phyloP scores from a whole-genome alignment of 2,329 filamentous ascomycete genomes.

The Aspergillus sp. region DNA sequence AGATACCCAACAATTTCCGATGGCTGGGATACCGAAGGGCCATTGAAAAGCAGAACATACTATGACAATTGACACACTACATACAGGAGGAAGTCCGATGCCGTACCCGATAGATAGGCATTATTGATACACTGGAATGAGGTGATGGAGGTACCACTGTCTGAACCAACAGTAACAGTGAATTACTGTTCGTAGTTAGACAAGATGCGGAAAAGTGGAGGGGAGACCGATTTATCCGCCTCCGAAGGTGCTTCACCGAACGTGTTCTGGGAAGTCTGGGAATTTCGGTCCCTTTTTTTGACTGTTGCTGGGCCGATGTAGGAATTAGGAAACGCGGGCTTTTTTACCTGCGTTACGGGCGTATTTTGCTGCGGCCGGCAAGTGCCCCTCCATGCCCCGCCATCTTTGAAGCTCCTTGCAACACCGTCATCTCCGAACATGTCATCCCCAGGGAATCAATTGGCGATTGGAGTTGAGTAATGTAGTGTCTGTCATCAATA shows the following conservation, averaged over 20 bases:
- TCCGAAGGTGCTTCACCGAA: conserved; percentile 9
- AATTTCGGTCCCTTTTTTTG: not conserved
- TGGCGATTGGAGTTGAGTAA: not conserved
- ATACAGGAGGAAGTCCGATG: not conserved
- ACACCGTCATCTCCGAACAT: conserved; percentile 1
- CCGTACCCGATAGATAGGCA: not conserved
- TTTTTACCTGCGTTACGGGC: not conserved
- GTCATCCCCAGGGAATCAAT: not conserved
- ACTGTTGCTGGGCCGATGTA: conserved; percentile 4
- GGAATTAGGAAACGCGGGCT: not conserved
- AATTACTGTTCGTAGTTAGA: conserved; percentile 1
- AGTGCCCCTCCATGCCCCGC: conserved; percentile 11
- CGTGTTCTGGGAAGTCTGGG: conserved; percentile 8
- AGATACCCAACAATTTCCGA: not conserved
- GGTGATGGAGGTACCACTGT: not conserved
- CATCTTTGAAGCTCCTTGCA: not conserved
- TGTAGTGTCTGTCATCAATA: not conserved
- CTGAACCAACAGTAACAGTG: not conserved
- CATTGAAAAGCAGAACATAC: too few species aligned
- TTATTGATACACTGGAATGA: not conserved
- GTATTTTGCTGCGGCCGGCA: not conserved
- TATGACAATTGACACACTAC: too few species aligned
- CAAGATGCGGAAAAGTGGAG: not conserved
- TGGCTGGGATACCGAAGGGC: not conserved
- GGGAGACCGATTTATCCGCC: conserved; percentile 4